phyloP scores from a whole-genome alignment of 140 eudicot genomes.

The Anethum foeniculum region DNA sequence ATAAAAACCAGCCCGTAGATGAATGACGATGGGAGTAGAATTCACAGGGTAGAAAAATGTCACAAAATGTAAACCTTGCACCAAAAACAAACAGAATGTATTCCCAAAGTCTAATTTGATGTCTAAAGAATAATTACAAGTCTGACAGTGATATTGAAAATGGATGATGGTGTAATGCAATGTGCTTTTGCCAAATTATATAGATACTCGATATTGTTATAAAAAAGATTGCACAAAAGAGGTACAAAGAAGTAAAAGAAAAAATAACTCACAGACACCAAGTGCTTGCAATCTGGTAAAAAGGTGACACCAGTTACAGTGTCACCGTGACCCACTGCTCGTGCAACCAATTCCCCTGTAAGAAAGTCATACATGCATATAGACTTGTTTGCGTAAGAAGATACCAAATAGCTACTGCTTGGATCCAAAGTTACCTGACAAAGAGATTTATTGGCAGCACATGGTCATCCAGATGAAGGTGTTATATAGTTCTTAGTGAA shows the following conservation, averaged over 20 bases:
- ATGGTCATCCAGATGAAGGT: conserved; percentile 11
- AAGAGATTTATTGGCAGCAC: conserved; percentile 20
- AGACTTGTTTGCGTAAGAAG: conserved; percentile 51
- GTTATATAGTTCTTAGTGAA: conserved; percentile 9
- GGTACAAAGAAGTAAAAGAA: background rate
- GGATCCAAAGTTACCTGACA: conserved; percentile 56
- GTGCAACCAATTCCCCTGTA: conserved; percentile 60
- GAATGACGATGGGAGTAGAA: background rate
- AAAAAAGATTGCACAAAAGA: background rate
- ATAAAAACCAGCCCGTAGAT: background rate
- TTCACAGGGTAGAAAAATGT: background rate
- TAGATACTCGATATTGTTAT: background rate
- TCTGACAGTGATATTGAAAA: background rate
- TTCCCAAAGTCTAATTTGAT: background rate
- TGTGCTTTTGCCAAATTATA: background rate
- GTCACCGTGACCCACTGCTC: conserved; percentile 58
- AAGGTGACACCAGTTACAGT: conserved; percentile 50
- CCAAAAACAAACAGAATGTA: background rate
- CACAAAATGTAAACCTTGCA: background rate
- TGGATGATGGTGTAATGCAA: background rate
- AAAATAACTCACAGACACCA: conserved; percentile 54
- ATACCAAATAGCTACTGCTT: conserved; percentile 65
- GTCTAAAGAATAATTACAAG: background rate
- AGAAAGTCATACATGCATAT: conserved; percentile 50
- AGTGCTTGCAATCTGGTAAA: conserved; percentile 72